Evolutionary conservation across 345 rosid species (phyloP), one percentile per base, ranked within the genome.

Genomic region (Firmiana major): DNA sequence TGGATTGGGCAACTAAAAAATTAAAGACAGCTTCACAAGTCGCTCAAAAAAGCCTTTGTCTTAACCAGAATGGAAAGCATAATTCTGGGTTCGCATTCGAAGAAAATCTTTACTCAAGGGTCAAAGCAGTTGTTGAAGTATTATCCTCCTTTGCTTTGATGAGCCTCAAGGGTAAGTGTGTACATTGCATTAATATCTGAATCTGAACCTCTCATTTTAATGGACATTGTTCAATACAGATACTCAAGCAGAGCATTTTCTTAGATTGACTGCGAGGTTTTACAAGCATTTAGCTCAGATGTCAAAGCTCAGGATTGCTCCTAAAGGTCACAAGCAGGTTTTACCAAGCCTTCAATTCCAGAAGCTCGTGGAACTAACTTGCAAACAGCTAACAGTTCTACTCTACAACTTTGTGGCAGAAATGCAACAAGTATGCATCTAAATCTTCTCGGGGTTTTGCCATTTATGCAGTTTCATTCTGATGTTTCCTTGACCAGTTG

Each of bases 201-300:
- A 31, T 80, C 77, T 62, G 7, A 64, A n/a, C 77, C 58, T 15
- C 19, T 51, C 57, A 34, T 73, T 51, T 3, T 74, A 46, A 66
- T 57, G 17, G 45, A 81, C 73, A 60, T n/a, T 43, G 17, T 78
- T 64, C 7, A 11, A 42, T 88, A 85, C 92, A 93, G 98, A 89
- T 71, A 45, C 84, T 15, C 91, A 89, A 83, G 94, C 95, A 40
- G 92, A 89, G 49, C 91, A 89, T 42, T 81, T 89, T 73, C 86
- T 93, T 71, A 80, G 92, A 79, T 60, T 88, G 75, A 79, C 84
- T 24, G 85, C 85, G 10, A 88, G 83, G 84, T 83, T 36, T 78
- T 93, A 90, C 90, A 93, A 87, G 83, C 92, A 89, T 49, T 83
- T 92, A 85, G 94, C 94, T 83, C 97, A 80, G 83, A 86, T 92